Base-by-base conservation (phyloP, 2,329 filamentous ascomycete genomes). In the Apiospora marii region DNA sequence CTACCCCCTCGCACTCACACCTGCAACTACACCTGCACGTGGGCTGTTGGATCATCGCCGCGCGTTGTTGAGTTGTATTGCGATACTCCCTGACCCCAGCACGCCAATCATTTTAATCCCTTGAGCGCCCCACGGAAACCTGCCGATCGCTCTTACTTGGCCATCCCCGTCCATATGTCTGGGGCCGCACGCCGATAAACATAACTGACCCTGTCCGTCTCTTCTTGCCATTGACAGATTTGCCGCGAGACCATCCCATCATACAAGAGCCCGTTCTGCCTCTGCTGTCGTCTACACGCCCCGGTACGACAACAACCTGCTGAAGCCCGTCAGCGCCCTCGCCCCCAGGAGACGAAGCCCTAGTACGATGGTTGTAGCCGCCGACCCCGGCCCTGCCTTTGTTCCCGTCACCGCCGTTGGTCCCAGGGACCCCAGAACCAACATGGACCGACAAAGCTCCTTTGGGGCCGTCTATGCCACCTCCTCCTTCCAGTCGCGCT, bases 261-360 rank as follows among this genome's bases (percentile, higher is more conserved):
- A 79, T 58, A 77, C 76, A 34, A 79, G 74, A 73, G 75, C 77
- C 68, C 75, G 73, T 71, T 79, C 80, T 64, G 74, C 73, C 72
- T 77, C 74, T 73, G 74, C 73, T 58, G 74, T 74, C 5, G 51
- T 70, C 43, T 73, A 61, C 67, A 76, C 72, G 70, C 71, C 74
- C 53, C 74, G 73, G 73, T 74, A 77, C 69, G 75, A 79, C 68
- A 74, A 76, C 67, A 76, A 72, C 69, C 69, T 76, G 49, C 71
- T 77, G 72, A 76, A 75, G 30, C 74, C 75, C 34, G 70, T 70
- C 70, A 70, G 74, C 61, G 43, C 72, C 5, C 27, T 61, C 51
- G 37, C 68, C 30, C 43, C 51, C 43, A 24, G 69, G n/a, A 73
- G 72, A 30, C 27, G 27, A 70, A 69, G 41, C 48, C 43, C 61